These are phyloP conservation scores for Xylariaceae sp. DNA, from an alignment of 2,329 filamentous ascomycete genomes.

Conservation along the genomic window DNA sequence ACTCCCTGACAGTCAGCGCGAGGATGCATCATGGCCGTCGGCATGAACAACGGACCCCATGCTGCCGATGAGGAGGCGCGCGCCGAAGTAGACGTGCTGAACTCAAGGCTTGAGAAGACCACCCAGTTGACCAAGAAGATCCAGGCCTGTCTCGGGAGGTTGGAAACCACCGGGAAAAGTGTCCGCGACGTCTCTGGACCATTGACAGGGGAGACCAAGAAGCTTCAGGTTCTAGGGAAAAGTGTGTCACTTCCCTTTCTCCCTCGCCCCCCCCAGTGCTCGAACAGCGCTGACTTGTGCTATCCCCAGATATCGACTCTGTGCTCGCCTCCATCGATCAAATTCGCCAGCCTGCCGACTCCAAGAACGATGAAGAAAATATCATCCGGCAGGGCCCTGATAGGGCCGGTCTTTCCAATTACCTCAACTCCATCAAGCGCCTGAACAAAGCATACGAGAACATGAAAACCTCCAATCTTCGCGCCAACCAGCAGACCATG, in stretches of 20 bases:
- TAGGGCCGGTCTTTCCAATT: constrained; percentile 75
- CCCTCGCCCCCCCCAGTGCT: not conserved
- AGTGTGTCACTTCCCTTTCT: constrained; percentile 46
- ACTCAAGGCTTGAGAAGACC: constrained; percentile 81
- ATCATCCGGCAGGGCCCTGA: constrained; percentile 87
- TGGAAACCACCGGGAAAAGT: constrained; percentile 85
- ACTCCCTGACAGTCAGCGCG: not conserved
- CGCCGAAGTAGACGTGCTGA: constrained; percentile 66
- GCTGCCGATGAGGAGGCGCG: constrained; percentile 62
- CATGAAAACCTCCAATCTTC: constrained; percentile 84
- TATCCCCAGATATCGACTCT: constrained; percentile 68
- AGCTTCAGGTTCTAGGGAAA: constrained; percentile 77
- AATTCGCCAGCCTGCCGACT: constrained; percentile 85
- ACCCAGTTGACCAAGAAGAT: constrained; percentile 94
- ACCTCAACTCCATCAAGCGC: constrained; percentile 84
- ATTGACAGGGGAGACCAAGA: constrained; percentile 87
- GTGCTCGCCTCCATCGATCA: constrained; percentile 84
- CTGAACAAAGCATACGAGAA: constrained; percentile 79
- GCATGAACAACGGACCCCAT: constrained; percentile 41
- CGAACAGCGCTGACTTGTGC: constrained; percentile 13
- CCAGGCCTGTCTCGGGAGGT: constrained; percentile 74
- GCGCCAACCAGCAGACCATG: constrained; percentile 86
- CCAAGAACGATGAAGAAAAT: constrained; percentile 85
- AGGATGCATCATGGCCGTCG: constrained; percentile 44
- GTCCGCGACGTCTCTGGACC: constrained; percentile 90